Evolutionary conservation across 2,329 filamentous ascomycete species (phyloP), one percentile per base, ranked within the genome.

Genomic region (Chrysoporthe austroafricana): DNA sequence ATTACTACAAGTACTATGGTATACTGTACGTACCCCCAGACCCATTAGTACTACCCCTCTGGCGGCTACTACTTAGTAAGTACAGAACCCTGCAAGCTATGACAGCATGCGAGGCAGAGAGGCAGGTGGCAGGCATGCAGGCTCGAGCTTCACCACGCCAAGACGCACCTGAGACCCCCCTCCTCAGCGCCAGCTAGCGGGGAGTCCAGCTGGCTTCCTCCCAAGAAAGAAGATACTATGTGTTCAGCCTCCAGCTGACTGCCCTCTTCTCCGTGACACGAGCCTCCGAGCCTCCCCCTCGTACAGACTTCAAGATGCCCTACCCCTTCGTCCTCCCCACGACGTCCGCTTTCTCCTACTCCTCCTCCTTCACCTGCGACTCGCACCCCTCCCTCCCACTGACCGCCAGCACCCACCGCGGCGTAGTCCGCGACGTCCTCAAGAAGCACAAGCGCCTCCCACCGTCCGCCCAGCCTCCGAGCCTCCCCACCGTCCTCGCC

Each of bases 391-490:
- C 95, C 0, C 85, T 99, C 54, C 93, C 94, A 34, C 87, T 95
- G 73, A 87, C 88, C 65, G 90, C 93, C 32, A 94, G 94, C 72
- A 95, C 92, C 9, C 89, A 93, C 75, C 92, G 96, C 69, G 91
- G 92, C 73, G 88, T 97, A 21, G 85, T 97, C 63, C 90, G 93
- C 73, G 90, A 95, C 78, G 87, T 89, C 2, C 85, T 99, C 69
- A 98, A 98, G 81, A 89, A 89, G 73, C 90, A 97, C 83, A 98
- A 97, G 79, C 89, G 93, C 63, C 86, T 97, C n/a, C 85, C 92
- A 4, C 84, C 91, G 9, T 77, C 86, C 11, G 89, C 91, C 34
- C 92, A 93, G 77, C 81, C 88, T 6, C 83, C 89, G 32, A 89
- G 93, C 75, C 85, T 99, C 6, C 83, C 88, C 34, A 86, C 86